Evolutionary conservation across 352 stramenopile genomes (phyloP), one percentile per base, ranked within the genome.

Genomic region (Globisporangium perplexum): DNA sequence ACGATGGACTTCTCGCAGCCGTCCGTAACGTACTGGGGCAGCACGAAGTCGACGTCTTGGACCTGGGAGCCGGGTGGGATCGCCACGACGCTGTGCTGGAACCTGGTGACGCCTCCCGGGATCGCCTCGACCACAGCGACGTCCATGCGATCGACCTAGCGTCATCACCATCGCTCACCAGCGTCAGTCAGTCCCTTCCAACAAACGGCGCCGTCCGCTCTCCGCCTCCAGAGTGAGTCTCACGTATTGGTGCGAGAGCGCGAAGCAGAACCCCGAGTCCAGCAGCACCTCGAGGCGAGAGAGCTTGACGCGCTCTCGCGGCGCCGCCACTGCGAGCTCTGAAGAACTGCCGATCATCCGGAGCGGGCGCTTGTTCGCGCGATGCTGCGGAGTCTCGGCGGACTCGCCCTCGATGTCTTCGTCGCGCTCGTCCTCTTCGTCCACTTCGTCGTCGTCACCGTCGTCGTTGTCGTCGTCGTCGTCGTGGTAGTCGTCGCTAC

Each of bases 21-120:
- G 4, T 24, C 44, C 31, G 44, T 14, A 12, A 44, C 53, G 44
- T 59, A 33, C 44, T 47, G 43, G 15, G 53, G 53, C 17, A 59
- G 24, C 44, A 59, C 53, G 30, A 59, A 59, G 7, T 17, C 17
- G 10, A 59, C 43, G 12, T 52, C 53, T 28, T 49, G 28, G 17
- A 4, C n/a, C 14, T 2, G 15, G 4, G 10, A 15, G 6, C n/a
- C 28, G 6, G 31, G 15, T 11, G 31, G 7, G 10, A 59, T 2
- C 10, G 18, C 4, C 17, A 53, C 43, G 20, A 59, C 35, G 4
- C 45, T n/a, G 31, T 51, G 33, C 24, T 47, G 46, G 53, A 59
- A 59, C 2, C 33, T 44, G 14, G 52, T 46, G 42, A 58, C 52
- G 20, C 42, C 50, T 7, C 50, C 42, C 3, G 52, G 43, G 15